A percentile compares a stretch with the other conserved stretches of the same genome.
phyloP scores from a whole-genome alignment of 2,329 filamentous ascomycete species.

The Rhinocladiella mackenziei region DNA sequence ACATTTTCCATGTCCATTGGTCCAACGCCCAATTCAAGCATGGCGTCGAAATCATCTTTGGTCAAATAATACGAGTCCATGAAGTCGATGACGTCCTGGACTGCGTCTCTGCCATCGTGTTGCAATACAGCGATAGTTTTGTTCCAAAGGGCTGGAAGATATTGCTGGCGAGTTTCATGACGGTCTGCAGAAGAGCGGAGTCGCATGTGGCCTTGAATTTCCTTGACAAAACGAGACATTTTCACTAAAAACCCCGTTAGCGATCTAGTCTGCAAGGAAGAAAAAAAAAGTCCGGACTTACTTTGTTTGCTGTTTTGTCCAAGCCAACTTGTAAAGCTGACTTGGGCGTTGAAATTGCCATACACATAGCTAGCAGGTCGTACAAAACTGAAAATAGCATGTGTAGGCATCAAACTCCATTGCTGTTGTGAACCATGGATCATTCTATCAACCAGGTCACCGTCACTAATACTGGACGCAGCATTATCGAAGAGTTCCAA shows the following conservation, averaged over 20 bases:
- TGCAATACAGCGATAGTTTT: slow-evolving; percentile 71
- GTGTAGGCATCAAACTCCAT: slow-evolving; percentile 95
- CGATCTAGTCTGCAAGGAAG: slow-evolving; percentile 9
- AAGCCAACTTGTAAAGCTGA: slow-evolving; percentile 84
- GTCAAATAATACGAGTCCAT: slow-evolving; percentile 98
- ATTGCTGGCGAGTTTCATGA: slow-evolving; percentile 91
- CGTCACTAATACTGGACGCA: slow-evolving; percentile 93
- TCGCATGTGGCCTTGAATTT: slow-evolving; percentile 96
- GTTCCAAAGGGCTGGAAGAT: slow-evolving; percentile 83
- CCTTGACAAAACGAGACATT: slow-evolving; percentile 76
- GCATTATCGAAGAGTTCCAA: slow-evolving; percentile 83
- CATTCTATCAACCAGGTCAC: slow-evolving; percentile 93
- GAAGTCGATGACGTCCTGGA: slow-evolving; percentile 79
- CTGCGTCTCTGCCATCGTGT: slow-evolving; percentile 73
- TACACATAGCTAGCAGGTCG: slow-evolving; percentile 81
- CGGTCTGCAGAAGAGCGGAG: slow-evolving; percentile 84
- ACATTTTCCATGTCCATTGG: slow-evolving; percentile 71
- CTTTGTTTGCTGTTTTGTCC: slow-evolving; percentile 88
- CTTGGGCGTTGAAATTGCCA: slow-evolving; percentile 67
- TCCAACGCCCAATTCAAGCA: slow-evolving; percentile 86
- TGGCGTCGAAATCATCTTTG: slow-evolving; percentile 87
- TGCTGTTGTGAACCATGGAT: slow-evolving; percentile 98
- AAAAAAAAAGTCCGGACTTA: slow-evolving; percentile 41
- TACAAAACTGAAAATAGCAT: slow-evolving; percentile 93
- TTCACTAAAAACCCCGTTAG: slow-evolving; percentile 44